Percentiles rank a stretch among this genome's conserved stretches.
Evolutionary conservation across 2,329 filamentous ascomycete species (phyloP).

Genomic region (Aspergillus sp.): DNA sequence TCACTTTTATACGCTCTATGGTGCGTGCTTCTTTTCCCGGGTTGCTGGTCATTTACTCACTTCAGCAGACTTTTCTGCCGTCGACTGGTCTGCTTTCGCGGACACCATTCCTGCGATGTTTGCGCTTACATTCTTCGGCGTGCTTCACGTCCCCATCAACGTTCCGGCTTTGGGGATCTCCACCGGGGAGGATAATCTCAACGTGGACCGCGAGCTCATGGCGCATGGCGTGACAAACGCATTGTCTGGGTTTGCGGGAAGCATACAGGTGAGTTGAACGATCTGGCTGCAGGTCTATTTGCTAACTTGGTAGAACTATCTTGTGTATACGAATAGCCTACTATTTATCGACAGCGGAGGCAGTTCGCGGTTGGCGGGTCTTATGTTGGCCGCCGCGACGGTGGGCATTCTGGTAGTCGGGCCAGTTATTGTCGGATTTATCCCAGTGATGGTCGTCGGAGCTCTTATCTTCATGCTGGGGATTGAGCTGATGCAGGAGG

Average conservation of each 20-base stretch:
- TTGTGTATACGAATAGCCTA: constrained; percentile 96
- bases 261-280: constrained; percentile 54
- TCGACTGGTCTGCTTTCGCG: constrained; percentile 74
- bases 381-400: constrained; percentile 73
- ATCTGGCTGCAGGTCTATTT: background rate
- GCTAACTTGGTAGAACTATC: constrained; percentile 62
- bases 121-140: constrained; percentile 91
- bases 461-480: constrained; percentile 91
- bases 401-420: constrained; percentile 75
- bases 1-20: constrained; percentile 93
- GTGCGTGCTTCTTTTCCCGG: constrained; percentile 43
- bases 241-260: constrained; percentile 74
- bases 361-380: constrained; percentile 72
- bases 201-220: constrained; percentile 83
- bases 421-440: constrained; percentile 80
- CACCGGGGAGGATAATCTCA: constrained; percentile 82
- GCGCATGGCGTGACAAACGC: constrained; percentile 91
- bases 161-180: constrained; percentile 87
- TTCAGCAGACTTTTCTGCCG: constrained; percentile 60
- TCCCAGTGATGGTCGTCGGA: constrained; percentile 94
- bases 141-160: constrained; percentile 96
- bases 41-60: constrained; percentile 4
- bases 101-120: constrained; percentile 90
- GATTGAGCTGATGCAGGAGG: constrained; percentile 83
- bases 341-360: constrained; percentile 92